Evolutionary conservation across 345 rosid species (phyloP), one percentile per base, ranked within the genome.

Genomic region (Citrus australasica): DNA sequence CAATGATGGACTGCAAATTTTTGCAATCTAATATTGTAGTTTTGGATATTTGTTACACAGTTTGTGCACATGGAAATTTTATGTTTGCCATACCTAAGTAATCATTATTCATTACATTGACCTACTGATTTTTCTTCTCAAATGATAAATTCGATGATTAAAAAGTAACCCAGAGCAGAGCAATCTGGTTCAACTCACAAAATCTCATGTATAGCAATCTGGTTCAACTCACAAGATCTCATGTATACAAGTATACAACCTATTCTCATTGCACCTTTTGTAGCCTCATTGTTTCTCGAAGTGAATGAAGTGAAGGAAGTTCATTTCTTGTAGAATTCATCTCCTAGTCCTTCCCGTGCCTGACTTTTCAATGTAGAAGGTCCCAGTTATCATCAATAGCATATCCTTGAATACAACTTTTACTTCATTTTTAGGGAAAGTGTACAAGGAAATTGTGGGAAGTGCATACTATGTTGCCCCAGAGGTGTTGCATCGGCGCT

Each of bases 381-480:
- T 16, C 42, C 5, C 32, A n/a, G 59, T 62, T 21, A 71, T 78
- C 40, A 42, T 51, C 21, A 17, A 55, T 28, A 28, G 46, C 40
- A 9, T 38, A 16, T 51, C 30, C 7, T 65, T 42, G 16, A 62
- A n/a, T 64, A 63, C 61, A 61, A 40, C 53, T 71, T 22, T 59
- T 22, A 22, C 62, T 58, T 63, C 60, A 65, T 62, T 73, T 81
- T 61, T 89, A 95, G 99, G 91, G 37, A 92, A 89, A 75, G 84
- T 78, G 82, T 96, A 89, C 75, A 78, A 9, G 64, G 95, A 92
- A 74, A 56, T 89, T 68, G 91, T 88, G 6, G 98, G 97, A 35
- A 96, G 97, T n/a, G 90, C 97, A 11, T 94, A 94, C 85, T 96
- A 94, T 69, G 87, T 96, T 73, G 99, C 99, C 65, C 99, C 99